Base-by-base conservation (phyloP, 1,284 basidiomycete species). In the Naganishia albida region DNA sequence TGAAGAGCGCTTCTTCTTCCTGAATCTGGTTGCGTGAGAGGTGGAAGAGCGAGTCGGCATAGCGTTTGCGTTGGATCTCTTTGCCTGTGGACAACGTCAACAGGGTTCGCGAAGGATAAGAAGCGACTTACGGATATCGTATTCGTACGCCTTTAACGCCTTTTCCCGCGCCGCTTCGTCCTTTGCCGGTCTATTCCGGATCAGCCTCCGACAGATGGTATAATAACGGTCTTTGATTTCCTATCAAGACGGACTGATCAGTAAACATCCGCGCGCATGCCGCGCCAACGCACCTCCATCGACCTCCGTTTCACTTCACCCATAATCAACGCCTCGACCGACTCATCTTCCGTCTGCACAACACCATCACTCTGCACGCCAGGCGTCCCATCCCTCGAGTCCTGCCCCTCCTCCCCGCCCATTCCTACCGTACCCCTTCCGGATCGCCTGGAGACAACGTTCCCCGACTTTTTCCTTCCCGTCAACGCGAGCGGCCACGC, bases 211-310 rank as follows among this genome's bases (percentile, higher is more conserved):
- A 75, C 93, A 96, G 25, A 96, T 89, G 60, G 90, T 88, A 74
- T 90, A 98, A 75, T 99, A 99, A 40, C 96, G 83, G 68, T 93
- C 90, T 81, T 99, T 98, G 72, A 99, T 80, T 68, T 97, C 94
- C 90, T 96, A 18, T 80, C 60, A 71, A 88, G 90, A 82, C 93
- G 91, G 52, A 93, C 82, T 2, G 85, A 48, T 59, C 44, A 59
- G 56, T 44, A 30, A 4, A 12, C 25, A 20, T 46, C 90, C 84
- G 18, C 74, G 69, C 52, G 75, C 55, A 3, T 66, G 43, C 2
- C 38, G 26, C 25, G 2, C 15, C 42, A 12, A 60, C 57, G 16
- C 39, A 60, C 51, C 60, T 63, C 50, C 30, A 63, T 63, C 40
- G 60, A 63, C 51, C 60, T 34, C 12, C 43, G 60, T 26, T 40